Evolutionary conservation across 768 basidiomycete species (phyloP).

Genomic region (Agaricus subrufescens): DNA sequence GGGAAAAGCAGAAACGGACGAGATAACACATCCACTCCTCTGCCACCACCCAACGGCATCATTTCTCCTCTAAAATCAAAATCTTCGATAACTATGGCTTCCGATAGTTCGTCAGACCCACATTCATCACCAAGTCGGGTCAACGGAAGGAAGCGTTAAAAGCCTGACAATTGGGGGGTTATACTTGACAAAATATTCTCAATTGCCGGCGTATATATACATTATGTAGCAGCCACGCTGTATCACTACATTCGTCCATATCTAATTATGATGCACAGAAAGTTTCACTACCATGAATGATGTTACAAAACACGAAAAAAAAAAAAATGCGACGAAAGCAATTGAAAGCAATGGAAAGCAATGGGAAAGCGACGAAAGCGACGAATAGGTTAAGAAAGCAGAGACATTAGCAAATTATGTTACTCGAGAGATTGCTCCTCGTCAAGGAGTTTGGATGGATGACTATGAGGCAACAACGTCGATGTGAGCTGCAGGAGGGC

Average conservation of each 20-base stretch:
- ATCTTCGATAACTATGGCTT: neutral
- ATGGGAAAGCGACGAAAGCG: conserved; percentile 3
- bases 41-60: neutral
- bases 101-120: conserved; percentile 12
- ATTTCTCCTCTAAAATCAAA: conserved; percentile 1
- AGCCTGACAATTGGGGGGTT: conserved; percentile 22
- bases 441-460: conserved; percentile 8
- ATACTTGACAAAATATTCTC: conserved; percentile 16
- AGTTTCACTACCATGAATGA: neutral
- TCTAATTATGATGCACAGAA: conserved; percentile 9
- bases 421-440: conserved; percentile 7
- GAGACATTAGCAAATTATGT: neutral
- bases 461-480: conserved; percentile 6
- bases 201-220: conserved; percentile 1
- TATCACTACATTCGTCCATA: conserved; percentile 8
- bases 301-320: neutral
- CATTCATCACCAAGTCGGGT: conserved; percentile 17
- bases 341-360: no score
- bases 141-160: conserved; percentile 56
- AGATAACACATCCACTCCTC: neutral
- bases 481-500: conserved; percentile 4
- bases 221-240: conserved; percentile 6
- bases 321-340: conserved; percentile 3
- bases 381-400: neutral
- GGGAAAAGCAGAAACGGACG: conserved; percentile 1